Percentiles rank a stretch among this genome's conserved stretches.
Conservation (phyloP, 768 basidiomycete species). For the Asterophora lycoperdoides region DNA sequence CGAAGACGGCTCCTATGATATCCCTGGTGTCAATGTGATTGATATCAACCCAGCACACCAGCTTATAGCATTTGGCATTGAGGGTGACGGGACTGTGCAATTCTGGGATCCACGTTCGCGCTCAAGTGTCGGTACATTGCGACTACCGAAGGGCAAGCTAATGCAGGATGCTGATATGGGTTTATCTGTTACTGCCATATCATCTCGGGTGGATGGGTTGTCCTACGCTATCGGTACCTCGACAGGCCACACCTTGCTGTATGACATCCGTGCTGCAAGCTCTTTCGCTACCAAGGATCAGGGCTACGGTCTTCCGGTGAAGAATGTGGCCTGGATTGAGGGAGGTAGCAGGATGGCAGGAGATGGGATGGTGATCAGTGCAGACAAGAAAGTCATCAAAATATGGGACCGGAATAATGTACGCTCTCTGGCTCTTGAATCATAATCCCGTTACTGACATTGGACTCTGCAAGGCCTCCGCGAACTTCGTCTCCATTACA, state of each 20-base stretch:
- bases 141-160: slow-evolving; percentile 53
- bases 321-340: slow-evolving; percentile 84
- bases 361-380: slow-evolving; percentile 83
- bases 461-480: slow-evolving; percentile 49
- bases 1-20: slow-evolving; percentile 44
- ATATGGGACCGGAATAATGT: slow-evolving; percentile 90
- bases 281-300: slow-evolving; percentile 93
- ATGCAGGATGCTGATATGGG: slow-evolving; percentile 30
- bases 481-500: slow-evolving; percentile 90
- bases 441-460: not conserved
- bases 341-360: slow-evolving; percentile 82
- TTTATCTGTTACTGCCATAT: slow-evolving; percentile 77
- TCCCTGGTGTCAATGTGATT: slow-evolving; percentile 83
- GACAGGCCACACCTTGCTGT: slow-evolving; percentile 90
- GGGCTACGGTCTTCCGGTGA: slow-evolving; percentile 90
- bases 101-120: slow-evolving; percentile 96
- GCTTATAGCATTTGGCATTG: slow-evolving; percentile 82
- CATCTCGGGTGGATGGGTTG: slow-evolving; percentile 83
- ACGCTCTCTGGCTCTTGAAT: slow-evolving; percentile 25
- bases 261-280: slow-evolving; percentile 83
- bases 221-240: slow-evolving; percentile 94
- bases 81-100: slow-evolving; percentile 83
- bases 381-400: slow-evolving; percentile 96
- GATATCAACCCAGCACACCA: slow-evolving; percentile 95
- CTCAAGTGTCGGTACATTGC: slow-evolving; percentile 63